Evolutionary conservation across 2,329 filamentous ascomycete genomes (phyloP), one percentile per base, ranked within the genome.

Genomic region (Ilyonectria mors-panacis): DNA sequence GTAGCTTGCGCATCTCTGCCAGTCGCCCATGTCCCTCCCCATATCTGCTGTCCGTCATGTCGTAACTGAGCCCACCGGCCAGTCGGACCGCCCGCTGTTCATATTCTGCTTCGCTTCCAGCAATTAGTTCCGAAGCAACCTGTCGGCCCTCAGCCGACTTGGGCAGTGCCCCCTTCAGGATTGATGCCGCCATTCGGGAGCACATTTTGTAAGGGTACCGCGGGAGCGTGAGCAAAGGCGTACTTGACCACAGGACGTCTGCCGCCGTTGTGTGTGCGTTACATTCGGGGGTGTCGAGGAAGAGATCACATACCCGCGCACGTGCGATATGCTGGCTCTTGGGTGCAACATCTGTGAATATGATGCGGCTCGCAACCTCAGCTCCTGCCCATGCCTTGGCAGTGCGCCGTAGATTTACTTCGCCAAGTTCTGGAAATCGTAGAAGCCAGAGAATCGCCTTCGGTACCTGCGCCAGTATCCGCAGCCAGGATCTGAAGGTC

Each of bases 141-240:
- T 83, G 84, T 7, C 84, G 82, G 3, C 95, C 94, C n/a, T 90
- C 89, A 1, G 85, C 81, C 0, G 85, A 86, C 71, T 90, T 92
- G 0, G 96, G 96, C 4, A 99, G 83, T 0, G 96, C 96, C 17
- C 96, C 96, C 70, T 91, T 93, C 33, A 99, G 86, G 63, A 99
- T 98, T 12, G 94, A 97, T 7, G 96, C 95, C 7, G 95, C 96
- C 93, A 99, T 99, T 60, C 96, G 93, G 48, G 94, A 97, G 81
- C 96, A 99, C 96, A 99, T 99, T 82, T 99, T 99, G 83, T 98
- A 98, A 57, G 93, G 89, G 80, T 98, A 98, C 39, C 96, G 89
- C 12, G 96, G 95, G 33, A 96, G 86, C 0, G 96, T 99, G 30
- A 99, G 85, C 23, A 99, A 84, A 6, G 96, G 96, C 0, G 96